Percentiles rank a stretch among this genome's conserved stretches.
These are phyloP conservation scores for Lodderomyces pseudojiufengensis DNA, from an alignment of 1,139 yeast genomes.

Conservation along the genomic window DNA sequence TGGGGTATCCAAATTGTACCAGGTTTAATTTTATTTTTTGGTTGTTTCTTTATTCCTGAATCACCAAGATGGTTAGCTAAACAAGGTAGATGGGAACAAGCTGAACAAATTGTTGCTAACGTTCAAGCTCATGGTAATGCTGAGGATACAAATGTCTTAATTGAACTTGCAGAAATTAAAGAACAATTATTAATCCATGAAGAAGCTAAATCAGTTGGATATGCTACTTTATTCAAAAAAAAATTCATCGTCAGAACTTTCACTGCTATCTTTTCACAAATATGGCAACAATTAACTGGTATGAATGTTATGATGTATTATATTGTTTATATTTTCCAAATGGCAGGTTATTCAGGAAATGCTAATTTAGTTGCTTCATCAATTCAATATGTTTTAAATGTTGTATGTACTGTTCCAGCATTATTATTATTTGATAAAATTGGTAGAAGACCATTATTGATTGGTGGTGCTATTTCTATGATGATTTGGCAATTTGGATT, in stretches of 20 bases:
- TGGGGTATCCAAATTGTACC: slow-evolving; percentile 70
- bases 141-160: slow-evolving; percentile 49
- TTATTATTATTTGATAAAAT: slow-evolving; percentile 32
- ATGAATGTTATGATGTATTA: slow-evolving; percentile 68
- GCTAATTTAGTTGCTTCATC: slow-evolving; percentile 46
- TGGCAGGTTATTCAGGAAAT: slow-evolving; percentile 49
- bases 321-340: slow-evolving; percentile 55
- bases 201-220: slow-evolving; percentile 30
- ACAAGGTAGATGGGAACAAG: slow-evolving; percentile 64
- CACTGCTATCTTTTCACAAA: slow-evolving; percentile 52
- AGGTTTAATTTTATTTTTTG: slow-evolving; percentile 47
- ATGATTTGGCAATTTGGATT: slow-evolving; percentile 36
- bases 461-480: slow-evolving; percentile 34
- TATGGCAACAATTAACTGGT: slow-evolving; percentile 64
- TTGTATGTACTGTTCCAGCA: slow-evolving; percentile 44
- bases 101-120: slow-evolving; percentile 48
- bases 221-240: slow-evolving; percentile 46
- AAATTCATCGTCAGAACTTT: slow-evolving; percentile 45
- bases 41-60: slow-evolving; percentile 57
- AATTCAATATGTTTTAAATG: slow-evolving; percentile 49
- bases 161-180: slow-evolving; percentile 58
- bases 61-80: slow-evolving; percentile 74
- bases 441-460: slow-evolving; percentile 36
- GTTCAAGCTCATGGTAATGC: slow-evolving; percentile 54
- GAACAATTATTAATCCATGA: slow-evolving; percentile 44